Evolutionary conservation across 768 basidiomycete species (phyloP), one percentile per base, ranked within the genome.

Genomic region (Trametes cingulata): DNA sequence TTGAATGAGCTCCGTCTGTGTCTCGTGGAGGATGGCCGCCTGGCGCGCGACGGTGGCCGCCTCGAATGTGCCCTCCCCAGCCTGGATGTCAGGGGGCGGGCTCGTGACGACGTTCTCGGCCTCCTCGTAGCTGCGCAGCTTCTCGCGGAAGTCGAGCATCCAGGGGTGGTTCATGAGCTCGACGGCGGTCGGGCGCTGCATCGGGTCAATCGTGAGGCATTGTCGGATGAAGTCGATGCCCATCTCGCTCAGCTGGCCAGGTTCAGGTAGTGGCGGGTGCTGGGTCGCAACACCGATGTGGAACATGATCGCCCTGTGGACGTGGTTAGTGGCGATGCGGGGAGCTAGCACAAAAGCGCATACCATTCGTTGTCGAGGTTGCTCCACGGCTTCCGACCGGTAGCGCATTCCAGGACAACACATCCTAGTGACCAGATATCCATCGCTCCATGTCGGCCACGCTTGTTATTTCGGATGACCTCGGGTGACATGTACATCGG

Each of bases 401-500:
- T 99, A 6, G 93, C 92, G 69, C 91, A 94, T 72, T 99, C 95
- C 29, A 98, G 83, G 14, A 98, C 87, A n/a, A 98, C 94, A 70
- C 97, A 98, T 17, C 97, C 97, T 58, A 98, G 75, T 22, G 94
- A 93, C 97, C 97, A 99, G 43, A 99, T 88, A 72, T 99, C 97
- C 91, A 97, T 97, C 12, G 96, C 93, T 17, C 97, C 97, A 64
- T 92, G 87, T 51, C 90, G 81, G 25, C 95, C 94, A 14, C 86
- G 80, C 63, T 82, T 88, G 67, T 96, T 93, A 67, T 91, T 97
- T 77, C 96, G 93, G 78, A 99, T 98, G 54, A 97, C 86, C 72
- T 99, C 97, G 1, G 97, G 97, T 6, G 95, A 97, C 93, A 99
- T 98, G 74, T 99, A 98, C 96, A 98, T 98, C 0, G 97, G 97